Base-by-base conservation (phyloP, 129 eudicot genomes). In the Centaurea solstitialis region DNA sequence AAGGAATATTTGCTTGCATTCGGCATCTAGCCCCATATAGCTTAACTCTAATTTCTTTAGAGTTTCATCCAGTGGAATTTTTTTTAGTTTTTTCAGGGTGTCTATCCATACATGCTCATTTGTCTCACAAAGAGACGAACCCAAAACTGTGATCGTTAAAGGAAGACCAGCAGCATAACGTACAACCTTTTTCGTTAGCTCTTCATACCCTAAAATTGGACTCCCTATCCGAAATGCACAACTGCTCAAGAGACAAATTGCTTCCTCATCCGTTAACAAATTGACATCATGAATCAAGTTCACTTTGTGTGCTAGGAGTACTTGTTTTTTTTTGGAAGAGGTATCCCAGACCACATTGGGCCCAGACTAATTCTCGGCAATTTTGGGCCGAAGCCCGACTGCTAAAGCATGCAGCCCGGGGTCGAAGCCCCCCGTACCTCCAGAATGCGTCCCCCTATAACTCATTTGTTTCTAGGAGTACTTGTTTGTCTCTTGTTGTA, bases 121-220 rank as follows among this genome's bases (percentile, higher is more conserved):
- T 76, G 71, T 80, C 4, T 66, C 70, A 70, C 79, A 80, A 50
- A 86, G 75, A 17, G 64, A 74, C 7, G 89, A 83, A 64, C 89
- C 89, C 70, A 87, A 77, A 4, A 87, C 83, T 76, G 84, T 84
- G 18, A 87, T 53, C 20, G 87, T 87, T 76, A 87, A 83, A 65
- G 90, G 90, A 8, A 87, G 84, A 61, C 87, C 81, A 5, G 83
- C 85, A 15, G 85, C 79, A 21, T 70, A 66, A 18, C 78, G 45
- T 12, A 84, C 87, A 59, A 87, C 74, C 38, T 80, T 24, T 38
- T 37, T 21, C 0, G 90, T 72, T 21, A 83, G 18, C 21, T 72
- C n/a, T 68, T n/a, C 3, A 28, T 76, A 87, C 40, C 40, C 74
- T 76, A 73, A 5, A 15, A 57, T 38, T 28, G 85, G 87, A 57